Evolutionary conservation across 768 basidiomycete species (phyloP).

Genomic region (Lentinus brumalis): DNA sequence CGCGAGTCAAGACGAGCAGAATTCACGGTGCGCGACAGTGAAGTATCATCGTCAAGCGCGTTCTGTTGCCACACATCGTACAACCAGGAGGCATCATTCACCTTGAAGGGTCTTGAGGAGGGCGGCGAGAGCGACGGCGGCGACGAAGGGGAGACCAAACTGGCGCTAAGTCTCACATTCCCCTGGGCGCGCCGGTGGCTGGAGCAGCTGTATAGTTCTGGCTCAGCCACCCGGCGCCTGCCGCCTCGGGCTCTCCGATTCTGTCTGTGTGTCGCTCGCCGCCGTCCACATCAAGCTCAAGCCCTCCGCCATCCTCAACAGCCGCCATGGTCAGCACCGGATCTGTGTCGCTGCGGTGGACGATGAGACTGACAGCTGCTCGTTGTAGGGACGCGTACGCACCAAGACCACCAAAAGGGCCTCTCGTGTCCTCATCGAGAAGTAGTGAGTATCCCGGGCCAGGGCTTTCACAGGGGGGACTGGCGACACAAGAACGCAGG

Average conservation of each 20-base stretch:
- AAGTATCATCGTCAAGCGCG: constrained; percentile 24
- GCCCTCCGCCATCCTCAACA: constrained; percentile 26
- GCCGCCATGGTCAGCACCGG: constrained; percentile 12
- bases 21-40: constrained; percentile 18
- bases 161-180: constrained; percentile 6
- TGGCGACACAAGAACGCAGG: neutral
- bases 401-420: constrained; percentile 99
- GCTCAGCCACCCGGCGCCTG: constrained; percentile 34
- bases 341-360: constrained; percentile 7
- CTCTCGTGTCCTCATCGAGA: constrained; percentile 98
- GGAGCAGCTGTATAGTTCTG: constrained; percentile 38
- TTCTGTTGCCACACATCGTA: constrained; percentile 14
- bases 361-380: neutral
- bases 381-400: constrained; percentile 92
- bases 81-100: constrained; percentile 40
- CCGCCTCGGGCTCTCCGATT: constrained; percentile 19
- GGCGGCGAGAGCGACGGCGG: constrained; percentile 22
- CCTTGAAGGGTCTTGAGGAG: constrained; percentile 42
- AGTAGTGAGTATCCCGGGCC: constrained; percentile 69
- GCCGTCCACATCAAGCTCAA: constrained; percentile 27
- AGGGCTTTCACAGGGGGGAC: neutral
- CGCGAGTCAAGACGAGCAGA: constrained; percentile 69
- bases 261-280: constrained; percentile 20
- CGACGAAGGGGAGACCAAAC: constrained; percentile 12
- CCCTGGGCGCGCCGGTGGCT: constrained; percentile 20